Conservation (phyloP, 2,329 filamentous ascomycete species). For the Clonostachys rhizophaga region DNA sequence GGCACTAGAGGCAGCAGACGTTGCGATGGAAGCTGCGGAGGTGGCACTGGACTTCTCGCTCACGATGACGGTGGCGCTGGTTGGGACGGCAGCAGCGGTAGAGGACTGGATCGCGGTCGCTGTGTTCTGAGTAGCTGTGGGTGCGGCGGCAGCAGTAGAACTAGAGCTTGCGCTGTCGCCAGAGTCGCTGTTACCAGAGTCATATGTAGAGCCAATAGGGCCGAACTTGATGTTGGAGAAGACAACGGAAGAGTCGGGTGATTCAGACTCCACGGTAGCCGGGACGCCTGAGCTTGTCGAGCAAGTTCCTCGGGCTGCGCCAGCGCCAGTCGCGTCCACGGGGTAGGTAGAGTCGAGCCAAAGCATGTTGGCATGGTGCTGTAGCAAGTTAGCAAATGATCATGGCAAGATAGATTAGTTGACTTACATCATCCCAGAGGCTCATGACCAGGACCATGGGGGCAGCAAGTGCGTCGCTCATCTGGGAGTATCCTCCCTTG, state of each 20-base stretch:
- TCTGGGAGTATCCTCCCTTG: constrained; percentile 49
- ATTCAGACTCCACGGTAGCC: constrained; percentile 8
- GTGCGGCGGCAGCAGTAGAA: too few species aligned
- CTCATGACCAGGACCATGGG: constrained; percentile 64
- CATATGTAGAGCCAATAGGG: constrained; percentile 22
- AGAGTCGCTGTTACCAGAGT: too few species aligned
- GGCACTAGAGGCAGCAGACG: too few species aligned
- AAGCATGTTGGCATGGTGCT: constrained; percentile 57
- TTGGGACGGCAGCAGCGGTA: too few species aligned
- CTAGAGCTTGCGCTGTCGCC: too few species aligned
- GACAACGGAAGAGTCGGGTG: constrained; percentile 20
- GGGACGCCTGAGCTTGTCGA: constrained; percentile 13
- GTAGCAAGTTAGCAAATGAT: constrained; percentile 36
- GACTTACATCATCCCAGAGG: constrained; percentile 39
- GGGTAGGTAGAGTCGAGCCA: constrained; percentile 65
- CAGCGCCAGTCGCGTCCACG: constrained; percentile 13
- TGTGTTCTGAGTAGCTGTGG: too few species aligned
- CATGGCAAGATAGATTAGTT: constrained; percentile 36
- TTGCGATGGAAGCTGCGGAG: too few species aligned
- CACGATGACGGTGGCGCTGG: too few species aligned
- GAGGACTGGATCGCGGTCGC: too few species aligned
- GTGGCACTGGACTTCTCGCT: too few species aligned
- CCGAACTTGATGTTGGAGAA: constrained; percentile 43
- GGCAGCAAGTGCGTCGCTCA: constrained; percentile 47
- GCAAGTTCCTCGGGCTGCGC: constrained; percentile 13